These are phyloP conservation scores for Epichloe scottii DNA, from an alignment of 2,329 filamentous ascomycete genomes.

Conservation along the genomic window DNA sequence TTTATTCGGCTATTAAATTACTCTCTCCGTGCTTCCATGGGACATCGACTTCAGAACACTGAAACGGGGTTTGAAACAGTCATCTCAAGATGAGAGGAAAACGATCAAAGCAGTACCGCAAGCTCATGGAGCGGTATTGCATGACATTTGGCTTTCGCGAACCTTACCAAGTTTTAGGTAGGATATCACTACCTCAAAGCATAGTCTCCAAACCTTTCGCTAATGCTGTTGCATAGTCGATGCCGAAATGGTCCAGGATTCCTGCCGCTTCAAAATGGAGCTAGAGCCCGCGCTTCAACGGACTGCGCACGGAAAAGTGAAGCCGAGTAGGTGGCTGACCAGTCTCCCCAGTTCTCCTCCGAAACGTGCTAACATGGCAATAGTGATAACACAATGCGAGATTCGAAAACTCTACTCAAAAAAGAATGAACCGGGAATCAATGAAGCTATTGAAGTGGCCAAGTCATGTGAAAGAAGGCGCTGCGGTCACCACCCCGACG, in stretches of 20 bases:
- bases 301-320: slow-evolving; percentile 77
- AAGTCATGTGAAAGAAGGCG: slow-evolving; percentile 65
- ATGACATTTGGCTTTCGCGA: slow-evolving; percentile 83
- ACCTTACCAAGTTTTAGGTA: slow-evolving; percentile 80
- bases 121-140: slow-evolving; percentile 88
- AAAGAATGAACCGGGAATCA: slow-evolving; percentile 39
- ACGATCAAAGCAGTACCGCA: slow-evolving; percentile 46
- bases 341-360: not conserved
- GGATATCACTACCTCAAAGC: slow-evolving; percentile 10
- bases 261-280: slow-evolving; percentile 79
- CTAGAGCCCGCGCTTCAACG: slow-evolving; percentile 63
- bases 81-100: slow-evolving; percentile 33
- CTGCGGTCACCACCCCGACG: slow-evolving; percentile 64
- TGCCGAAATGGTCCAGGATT: slow-evolving; percentile 71
- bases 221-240: slow-evolving; percentile 43
- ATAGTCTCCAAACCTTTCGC: not conserved
- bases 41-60: not conserved
- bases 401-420: slow-evolving; percentile 66
- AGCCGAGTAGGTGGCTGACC: slow-evolving; percentile 48
- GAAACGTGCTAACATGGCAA: slow-evolving; percentile 11
- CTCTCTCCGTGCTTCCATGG: not conserved
- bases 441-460: slow-evolving; percentile 57
- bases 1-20: not conserved
- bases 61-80: not conserved
- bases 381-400: slow-evolving; percentile 70